A percentile compares a stretch with the other conserved stretches of the same genome.
These are phyloP conservation scores for Conringia planisiliqua DNA, from an alignment of 345 rosid genomes.

Conservation along the genomic window DNA sequence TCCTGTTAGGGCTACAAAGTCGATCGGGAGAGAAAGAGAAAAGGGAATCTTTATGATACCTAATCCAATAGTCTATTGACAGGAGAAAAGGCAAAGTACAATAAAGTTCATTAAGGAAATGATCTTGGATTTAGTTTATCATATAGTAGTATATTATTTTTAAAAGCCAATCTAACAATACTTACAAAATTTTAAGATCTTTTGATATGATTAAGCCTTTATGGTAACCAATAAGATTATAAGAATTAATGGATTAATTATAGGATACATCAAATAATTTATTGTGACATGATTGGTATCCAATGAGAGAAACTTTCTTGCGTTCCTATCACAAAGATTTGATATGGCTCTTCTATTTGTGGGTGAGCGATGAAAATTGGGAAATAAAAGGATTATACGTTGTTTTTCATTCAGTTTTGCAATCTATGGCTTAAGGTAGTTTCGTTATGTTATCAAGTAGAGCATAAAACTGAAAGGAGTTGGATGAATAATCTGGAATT, in stretches of 20 bases:
- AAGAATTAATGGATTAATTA: not conserved
- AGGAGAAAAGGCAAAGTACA: constrained; percentile 22
- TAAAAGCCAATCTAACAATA: not conserved
- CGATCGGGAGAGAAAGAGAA: not conserved
- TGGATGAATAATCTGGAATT: no score
- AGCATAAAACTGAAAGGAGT: not conserved
- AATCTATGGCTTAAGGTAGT: not conserved
- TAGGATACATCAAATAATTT: not conserved
- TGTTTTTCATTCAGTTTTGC: not conserved
- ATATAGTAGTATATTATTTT: not conserved
- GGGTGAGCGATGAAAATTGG: not conserved
- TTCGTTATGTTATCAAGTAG: not conserved
- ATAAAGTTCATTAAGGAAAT: constrained; percentile 31
- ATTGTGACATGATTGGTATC: constrained; percentile 25
- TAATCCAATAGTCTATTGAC: constrained; percentile 26
- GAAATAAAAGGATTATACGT: not conserved
- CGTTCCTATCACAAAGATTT: constrained; percentile 20
- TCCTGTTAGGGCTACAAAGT: constrained; percentile 25
- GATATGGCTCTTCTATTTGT: constrained; percentile 18
- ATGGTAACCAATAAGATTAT: constrained; percentile 14
- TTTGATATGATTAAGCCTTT: constrained; percentile 19
- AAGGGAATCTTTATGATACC: constrained; percentile 1
- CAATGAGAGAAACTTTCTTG: constrained; percentile 12
- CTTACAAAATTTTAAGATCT: not conserved
- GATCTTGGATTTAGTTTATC: constrained; percentile 1